Conservation (phyloP, 768 basidiomycete species). For the Xerocomellus intermedius region DNA sequence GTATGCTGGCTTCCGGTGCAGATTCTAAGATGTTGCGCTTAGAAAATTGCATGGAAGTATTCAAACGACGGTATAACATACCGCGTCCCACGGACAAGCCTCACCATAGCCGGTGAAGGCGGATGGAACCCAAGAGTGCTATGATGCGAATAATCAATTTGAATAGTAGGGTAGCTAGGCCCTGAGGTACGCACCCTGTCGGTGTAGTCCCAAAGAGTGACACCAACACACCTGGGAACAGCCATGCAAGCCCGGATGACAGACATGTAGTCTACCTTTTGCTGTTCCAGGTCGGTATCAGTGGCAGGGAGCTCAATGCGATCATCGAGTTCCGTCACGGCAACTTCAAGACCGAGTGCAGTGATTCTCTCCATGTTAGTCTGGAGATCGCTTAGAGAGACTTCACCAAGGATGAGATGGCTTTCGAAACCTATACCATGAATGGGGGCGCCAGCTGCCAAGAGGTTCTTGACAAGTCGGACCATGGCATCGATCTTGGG, state of each 20-base stretch:
- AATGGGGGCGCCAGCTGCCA: constrained; percentile 48
- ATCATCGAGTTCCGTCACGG: constrained; percentile 68
- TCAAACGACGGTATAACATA: not conserved
- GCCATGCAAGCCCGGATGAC: constrained; percentile 55
- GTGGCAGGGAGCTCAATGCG: constrained; percentile 54
- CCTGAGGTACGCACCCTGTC: constrained; percentile 26
- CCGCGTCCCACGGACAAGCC: constrained; percentile 18
- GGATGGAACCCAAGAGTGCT: constrained; percentile 19
- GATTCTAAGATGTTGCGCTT: constrained; percentile 1
- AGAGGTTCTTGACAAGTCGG: constrained; percentile 49
- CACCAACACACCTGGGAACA: constrained; percentile 35
- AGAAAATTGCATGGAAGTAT: not conserved
- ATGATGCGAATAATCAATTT: not conserved
- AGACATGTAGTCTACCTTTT: constrained; percentile 55
- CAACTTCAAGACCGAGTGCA: constrained; percentile 62
- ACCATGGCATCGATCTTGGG: constrained; percentile 47
- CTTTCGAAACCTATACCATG: constrained; percentile 62
- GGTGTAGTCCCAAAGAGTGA: constrained; percentile 44
- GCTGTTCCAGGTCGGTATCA: constrained; percentile 47
- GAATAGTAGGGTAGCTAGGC: constrained; percentile 20
- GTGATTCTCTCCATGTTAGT: constrained; percentile 51
- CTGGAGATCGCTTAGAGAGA: constrained; percentile 46
- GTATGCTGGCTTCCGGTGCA: constrained; percentile 17
- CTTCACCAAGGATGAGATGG: constrained; percentile 58
- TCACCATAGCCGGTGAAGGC: constrained; percentile 9